These are phyloP conservation scores for Lathyrus tuberosus DNA, from an alignment of 306 rosid species.

Conservation along the genomic window DNA sequence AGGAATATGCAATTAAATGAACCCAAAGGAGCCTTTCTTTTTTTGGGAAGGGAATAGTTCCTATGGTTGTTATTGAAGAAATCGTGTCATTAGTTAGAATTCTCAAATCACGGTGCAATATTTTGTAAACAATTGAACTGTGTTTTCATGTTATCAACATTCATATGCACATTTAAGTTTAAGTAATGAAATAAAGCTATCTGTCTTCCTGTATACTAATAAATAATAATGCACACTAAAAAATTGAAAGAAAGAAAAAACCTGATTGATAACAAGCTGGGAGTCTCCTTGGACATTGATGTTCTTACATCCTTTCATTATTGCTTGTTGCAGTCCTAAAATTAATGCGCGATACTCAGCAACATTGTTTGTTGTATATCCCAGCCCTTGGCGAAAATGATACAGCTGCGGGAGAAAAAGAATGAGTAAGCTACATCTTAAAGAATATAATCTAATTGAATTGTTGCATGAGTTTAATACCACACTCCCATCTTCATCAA, in stretches of 20 bases:
- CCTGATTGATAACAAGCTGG: conserved; percentile 84
- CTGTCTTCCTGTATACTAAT: neutral
- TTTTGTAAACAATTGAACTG: neutral
- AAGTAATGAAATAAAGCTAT: neutral
- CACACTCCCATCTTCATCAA: conserved; percentile 57
- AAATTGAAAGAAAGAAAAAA: conserved; percentile 37
- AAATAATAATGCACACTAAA: too few species aligned
- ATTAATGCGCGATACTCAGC: conserved; percentile 85
- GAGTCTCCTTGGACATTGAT: conserved; percentile 74
- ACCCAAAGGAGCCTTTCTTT: neutral
- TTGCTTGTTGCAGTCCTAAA: conserved; percentile 73
- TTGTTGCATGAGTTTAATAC: conserved; percentile 39
- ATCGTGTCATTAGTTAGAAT: neutral
- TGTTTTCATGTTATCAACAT: neutral
- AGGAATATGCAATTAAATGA: neutral
- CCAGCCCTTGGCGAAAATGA: conserved; percentile 76
- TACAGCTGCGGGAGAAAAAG: conserved; percentile 54
- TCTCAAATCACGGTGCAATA: neutral
- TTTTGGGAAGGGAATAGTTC: neutral
- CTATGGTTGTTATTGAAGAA: neutral
- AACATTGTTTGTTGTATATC: conserved; percentile 67
- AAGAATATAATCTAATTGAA: conserved; percentile 12
- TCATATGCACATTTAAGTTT: neutral
- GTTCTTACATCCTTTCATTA: conserved; percentile 65
- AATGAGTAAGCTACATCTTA: conserved; percentile 12